phyloP scores from a whole-genome alignment of 73 alveolate species.

The Paramecium biaurelia region DNA sequence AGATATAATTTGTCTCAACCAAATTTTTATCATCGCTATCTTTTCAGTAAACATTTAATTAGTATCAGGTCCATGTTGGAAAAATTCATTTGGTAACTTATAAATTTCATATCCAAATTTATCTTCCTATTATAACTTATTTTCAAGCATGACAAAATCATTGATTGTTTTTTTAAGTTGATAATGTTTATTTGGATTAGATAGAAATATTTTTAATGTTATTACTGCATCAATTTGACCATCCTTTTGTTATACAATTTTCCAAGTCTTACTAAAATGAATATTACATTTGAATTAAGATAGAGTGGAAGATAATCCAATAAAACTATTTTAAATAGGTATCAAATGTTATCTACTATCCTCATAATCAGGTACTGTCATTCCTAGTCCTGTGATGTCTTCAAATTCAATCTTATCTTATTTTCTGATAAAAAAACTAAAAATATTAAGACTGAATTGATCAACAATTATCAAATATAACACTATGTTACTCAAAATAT shows the following conservation, averaged over 20 bases:
- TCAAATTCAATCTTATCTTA: conserved; percentile 9
- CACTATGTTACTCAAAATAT: neutral
- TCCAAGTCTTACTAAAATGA: conserved; percentile 13
- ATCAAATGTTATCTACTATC: neutral
- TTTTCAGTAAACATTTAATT: neutral
- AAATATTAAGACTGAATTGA: neutral
- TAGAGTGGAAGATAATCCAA: neutral
- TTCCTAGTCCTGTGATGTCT: neutral
- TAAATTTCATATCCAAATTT: conserved; percentile 33
- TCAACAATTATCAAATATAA: neutral
- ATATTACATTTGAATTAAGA: neutral
- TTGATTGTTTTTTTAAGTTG: neutral
- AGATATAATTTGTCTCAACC: neutral
- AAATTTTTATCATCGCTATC: neutral
- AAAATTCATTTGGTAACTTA: conserved; percentile 21
- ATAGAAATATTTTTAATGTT: neutral
- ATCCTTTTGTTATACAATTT: neutral
- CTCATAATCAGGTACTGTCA: neutral
- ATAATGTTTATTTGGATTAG: neutral
- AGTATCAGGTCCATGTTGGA: neutral
- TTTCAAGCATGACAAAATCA: conserved; percentile 8
- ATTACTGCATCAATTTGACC: neutral
- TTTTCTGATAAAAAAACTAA: neutral
- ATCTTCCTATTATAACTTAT: neutral
- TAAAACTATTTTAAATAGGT: conserved; percentile 12